Base-by-base conservation (phyloP, 2,329 filamentous ascomycete genomes). In the Arthrobotrys sphaeroides region DNA sequence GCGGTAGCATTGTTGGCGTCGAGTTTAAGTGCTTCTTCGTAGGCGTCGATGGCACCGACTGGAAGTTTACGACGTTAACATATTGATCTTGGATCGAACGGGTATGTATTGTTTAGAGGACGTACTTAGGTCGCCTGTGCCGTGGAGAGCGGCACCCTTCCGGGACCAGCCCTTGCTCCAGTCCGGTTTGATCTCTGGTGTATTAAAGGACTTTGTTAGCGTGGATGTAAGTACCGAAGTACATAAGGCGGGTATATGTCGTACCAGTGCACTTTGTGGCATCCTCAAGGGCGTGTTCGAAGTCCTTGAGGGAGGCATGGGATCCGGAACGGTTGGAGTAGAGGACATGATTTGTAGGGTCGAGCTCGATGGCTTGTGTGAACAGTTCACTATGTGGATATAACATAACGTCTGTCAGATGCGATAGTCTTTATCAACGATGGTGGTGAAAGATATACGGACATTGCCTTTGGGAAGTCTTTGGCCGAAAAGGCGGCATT, bases 401-500 rank as follows among this genome's bases (percentile, higher is more conserved):
- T n/a, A n/a, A n/a, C n/a, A n/a, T n/a, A n/a, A n/a, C n/a, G 22
- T 36, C 51, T 73, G 42, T 78, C 59, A 55, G 20, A 7, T 3
- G 20, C 4, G 26, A 53, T 24, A 20, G n/a, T 53, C 9, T 12
- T 55, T 10, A 18, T 33, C 28, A 20, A 38, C 38, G 57, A 47
- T 73, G 38, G 61, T 43, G 69, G 36, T 60, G 51, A 20, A 9
- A 43, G 10, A 31, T 40, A 57, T 36, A 89, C 92, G 84, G 88
- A 98, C 94, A 97, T 89, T 82, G 95, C 95, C 83, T 94, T 93
- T 81, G 93, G 88, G 83, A 97, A 99, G 84, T 98, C 93, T 88
- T 98, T 98, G 77, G 92, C 93, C 79, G 93, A 91, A 84, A 99
- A 99, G 84, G 96, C 94, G 87, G 96, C 96, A 87, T 99, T 99